Evolutionary conservation across 805 yeast species (phyloP).

Genomic region (Debaryomyces prosopidis): DNA sequence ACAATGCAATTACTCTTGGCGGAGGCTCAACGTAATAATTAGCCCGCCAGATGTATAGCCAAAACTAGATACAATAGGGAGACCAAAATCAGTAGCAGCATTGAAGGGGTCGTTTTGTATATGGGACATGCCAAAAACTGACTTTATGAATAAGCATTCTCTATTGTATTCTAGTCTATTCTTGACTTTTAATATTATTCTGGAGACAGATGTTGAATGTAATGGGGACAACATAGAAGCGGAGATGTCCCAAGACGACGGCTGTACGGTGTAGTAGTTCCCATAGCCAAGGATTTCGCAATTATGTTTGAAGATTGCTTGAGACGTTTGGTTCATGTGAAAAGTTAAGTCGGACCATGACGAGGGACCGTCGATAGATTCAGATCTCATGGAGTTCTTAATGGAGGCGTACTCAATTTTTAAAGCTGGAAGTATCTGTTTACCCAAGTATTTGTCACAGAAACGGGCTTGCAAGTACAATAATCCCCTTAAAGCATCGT

Average conservation of each 20-base stretch:
- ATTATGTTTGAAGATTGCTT: background rate
- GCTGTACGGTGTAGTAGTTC: background rate
- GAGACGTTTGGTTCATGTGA: background rate
- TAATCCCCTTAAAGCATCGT: slow-evolving; percentile 15
- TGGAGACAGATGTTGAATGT: background rate
- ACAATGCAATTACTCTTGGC: too few species aligned
- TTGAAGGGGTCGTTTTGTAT: background rate
- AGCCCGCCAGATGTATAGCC: background rate
- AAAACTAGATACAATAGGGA: background rate
- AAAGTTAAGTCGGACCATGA: background rate
- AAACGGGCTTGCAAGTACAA: slow-evolving; percentile 8
- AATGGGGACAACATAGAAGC: background rate
- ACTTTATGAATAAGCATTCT: background rate
- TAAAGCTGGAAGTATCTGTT: background rate
- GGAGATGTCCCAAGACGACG: background rate
- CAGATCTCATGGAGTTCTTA: background rate
- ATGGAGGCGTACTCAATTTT: background rate
- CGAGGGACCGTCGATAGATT: background rate
- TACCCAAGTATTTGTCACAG: background rate
- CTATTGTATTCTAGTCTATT: slow-evolving; percentile 2
- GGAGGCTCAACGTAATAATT: background rate
- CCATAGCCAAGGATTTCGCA: background rate
- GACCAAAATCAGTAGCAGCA: background rate
- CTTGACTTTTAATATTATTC: background rate
- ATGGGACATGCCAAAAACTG: background rate